Percentiles rank a stretch among this genome's conserved stretches.
Evolutionary conservation across 805 yeast genomes (phyloP).

Genomic region (Komagataella ulmi): DNA sequence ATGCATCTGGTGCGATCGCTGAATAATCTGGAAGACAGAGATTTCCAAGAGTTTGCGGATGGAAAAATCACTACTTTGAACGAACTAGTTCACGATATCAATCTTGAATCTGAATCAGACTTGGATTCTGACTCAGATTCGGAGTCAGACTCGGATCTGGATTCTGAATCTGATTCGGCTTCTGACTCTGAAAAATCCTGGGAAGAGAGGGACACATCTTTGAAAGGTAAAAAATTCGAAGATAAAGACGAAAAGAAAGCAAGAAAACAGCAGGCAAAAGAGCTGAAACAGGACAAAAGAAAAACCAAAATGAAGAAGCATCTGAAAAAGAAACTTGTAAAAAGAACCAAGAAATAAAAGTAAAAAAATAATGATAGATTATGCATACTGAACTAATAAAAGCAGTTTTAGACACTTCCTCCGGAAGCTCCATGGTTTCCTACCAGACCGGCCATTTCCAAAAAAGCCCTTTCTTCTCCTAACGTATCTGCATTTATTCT

Average conservation of each 20-base stretch:
- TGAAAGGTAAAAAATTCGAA: constrained; percentile 65
- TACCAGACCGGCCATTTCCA: constrained; percentile 69
- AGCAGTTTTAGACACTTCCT: constrained; percentile 26
- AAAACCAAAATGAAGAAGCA: constrained; percentile 75
- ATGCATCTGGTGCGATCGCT: constrained; percentile 65
- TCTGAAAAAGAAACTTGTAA: constrained; percentile 63
- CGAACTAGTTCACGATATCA: constrained; percentile 32
- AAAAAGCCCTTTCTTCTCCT: constrained; percentile 73
- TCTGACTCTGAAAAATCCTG: constrained; percentile 18
- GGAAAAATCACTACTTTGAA: constrained; percentile 75
- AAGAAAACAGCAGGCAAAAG: constrained; percentile 67
- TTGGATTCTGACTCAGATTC: constrained; percentile 16
- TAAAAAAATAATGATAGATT: neutral
- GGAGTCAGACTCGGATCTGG: constrained; percentile 16
- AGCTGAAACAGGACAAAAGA: constrained; percentile 65
- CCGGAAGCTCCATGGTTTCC: constrained; percentile 31
- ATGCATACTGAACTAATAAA: neutral
- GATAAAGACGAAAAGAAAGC: constrained; percentile 68
- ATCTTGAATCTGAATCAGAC: constrained; percentile 8
- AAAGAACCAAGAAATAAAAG: constrained; percentile 20
- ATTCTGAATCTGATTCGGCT: constrained; percentile 15
- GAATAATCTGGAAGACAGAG: constrained; percentile 82
- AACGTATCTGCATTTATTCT: constrained; percentile 49
- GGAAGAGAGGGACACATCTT: constrained; percentile 24
- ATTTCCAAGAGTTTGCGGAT: constrained; percentile 61